phyloP scores from a whole-genome alignment of 805 yeast species.

The Debaryomyces hansenii region DNA sequence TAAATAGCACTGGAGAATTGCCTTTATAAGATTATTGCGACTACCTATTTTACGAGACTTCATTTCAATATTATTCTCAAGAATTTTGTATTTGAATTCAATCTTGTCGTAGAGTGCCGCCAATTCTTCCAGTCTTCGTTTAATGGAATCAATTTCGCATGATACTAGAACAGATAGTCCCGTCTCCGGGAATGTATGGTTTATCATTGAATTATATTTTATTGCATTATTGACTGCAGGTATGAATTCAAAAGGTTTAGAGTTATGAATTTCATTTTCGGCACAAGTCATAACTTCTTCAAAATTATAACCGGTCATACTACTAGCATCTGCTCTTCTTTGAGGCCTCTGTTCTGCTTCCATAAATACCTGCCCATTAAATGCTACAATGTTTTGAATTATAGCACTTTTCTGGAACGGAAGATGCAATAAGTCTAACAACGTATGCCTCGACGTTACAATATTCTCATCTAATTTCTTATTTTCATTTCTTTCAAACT shows the following conservation, averaged over 20 bases:
- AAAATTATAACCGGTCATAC: slow-evolving; percentile 9
- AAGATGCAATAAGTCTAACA: slow-evolving; percentile 4
- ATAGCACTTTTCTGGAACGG: slow-evolving; percentile 1
- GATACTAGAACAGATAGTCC: slow-evolving; percentile 5
- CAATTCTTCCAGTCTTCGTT: neutral
- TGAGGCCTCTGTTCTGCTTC: slow-evolving; percentile 3
- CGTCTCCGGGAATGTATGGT: slow-evolving; percentile 3
- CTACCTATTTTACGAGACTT: neutral
- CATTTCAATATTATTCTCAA: slow-evolving; percentile 7
- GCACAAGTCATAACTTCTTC: slow-evolving; percentile 5
- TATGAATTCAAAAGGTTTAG: neutral
- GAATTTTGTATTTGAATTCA: slow-evolving; percentile 1
- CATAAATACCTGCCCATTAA: slow-evolving; percentile 6
- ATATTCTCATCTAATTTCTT: slow-evolving; percentile 3
- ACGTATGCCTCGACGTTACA: slow-evolving; percentile 7
- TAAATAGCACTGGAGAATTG: slow-evolving; percentile 7
- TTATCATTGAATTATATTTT: slow-evolving; percentile 8
- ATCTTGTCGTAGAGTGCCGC: neutral
- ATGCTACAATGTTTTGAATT: slow-evolving; percentile 3
- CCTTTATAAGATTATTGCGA: neutral
- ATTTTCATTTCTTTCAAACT: slow-evolving; percentile 1
- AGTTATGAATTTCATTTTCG: neutral
- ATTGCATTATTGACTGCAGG: slow-evolving; percentile 6
- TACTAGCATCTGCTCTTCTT: neutral
- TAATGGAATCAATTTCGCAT: slow-evolving; percentile 9